Evolutionary conservation across 108 stramenopile genomes (phyloP).

Genomic region (Mayamaea pseudoterrestris): DNA sequence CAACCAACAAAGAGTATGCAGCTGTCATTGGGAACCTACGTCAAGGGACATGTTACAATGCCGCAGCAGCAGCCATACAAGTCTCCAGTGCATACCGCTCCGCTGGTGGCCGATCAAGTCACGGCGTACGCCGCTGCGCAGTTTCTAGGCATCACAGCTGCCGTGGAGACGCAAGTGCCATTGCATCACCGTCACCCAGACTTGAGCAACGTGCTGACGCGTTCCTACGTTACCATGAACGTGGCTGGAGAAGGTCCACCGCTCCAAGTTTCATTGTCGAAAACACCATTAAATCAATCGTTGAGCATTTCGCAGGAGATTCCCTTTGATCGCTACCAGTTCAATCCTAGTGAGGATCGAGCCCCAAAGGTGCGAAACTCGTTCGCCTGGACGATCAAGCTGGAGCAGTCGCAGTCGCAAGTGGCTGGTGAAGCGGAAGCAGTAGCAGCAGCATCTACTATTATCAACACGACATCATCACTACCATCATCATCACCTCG

Average conservation of each 20-base stretch:
- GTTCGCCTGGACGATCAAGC: slow-evolving; percentile 7
- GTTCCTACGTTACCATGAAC: slow-evolving; percentile 2
- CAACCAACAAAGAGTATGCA: no score
- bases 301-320: slow-evolving; percentile 6
- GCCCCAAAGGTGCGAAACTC: slow-evolving; percentile 11
- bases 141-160: neutral
- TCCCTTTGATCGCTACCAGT: slow-evolving; percentile 6
- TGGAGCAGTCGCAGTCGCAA: slow-evolving; percentile 3
- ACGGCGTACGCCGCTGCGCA: no score
- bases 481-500: neutral
- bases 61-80: no score
- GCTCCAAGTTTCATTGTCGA: neutral
- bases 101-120: no score
- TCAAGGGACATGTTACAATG: no score
- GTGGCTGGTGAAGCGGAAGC: neutral
- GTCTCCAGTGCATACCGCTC: no score
- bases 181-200: neutral
- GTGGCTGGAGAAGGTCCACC: slow-evolving; percentile 3
- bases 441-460: neutral
- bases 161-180: neutral
- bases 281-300: neutral
- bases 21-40: no score
- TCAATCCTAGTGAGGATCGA: slow-evolving; percentile 6
- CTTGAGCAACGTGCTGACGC: neutral
- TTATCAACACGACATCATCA: neutral